These are phyloP conservation scores for Cyberlindnera xishuangbannaensis DNA, from an alignment of 805 yeast genomes.

Conservation along the genomic window DNA sequence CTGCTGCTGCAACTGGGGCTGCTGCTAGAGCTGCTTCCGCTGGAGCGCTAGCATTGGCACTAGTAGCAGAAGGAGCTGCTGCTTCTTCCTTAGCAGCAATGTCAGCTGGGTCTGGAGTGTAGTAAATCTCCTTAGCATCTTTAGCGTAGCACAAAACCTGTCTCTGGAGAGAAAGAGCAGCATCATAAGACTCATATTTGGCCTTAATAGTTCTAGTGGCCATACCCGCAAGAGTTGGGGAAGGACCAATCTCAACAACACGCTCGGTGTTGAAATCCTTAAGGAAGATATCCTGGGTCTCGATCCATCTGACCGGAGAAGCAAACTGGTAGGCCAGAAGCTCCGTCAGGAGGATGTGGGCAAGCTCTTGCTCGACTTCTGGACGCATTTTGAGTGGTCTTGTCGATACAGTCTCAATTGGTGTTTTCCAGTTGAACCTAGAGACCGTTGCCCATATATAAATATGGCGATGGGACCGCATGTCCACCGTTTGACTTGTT, in stretches of 20 bases:
- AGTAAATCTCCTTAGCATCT: constrained; percentile 94
- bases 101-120: constrained; percentile 71
- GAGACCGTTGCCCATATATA: no score
- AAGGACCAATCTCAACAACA: constrained; percentile 97
- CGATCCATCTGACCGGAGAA: constrained; percentile 99
- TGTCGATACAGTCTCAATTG: neutral
- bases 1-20: constrained; percentile 52
- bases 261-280: constrained; percentile 94
- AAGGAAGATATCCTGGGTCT: constrained; percentile 96
- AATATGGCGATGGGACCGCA: no score
- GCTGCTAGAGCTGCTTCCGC: constrained; percentile 53
- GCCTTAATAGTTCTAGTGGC: constrained; percentile 95
- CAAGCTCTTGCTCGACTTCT: constrained; percentile 95
- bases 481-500: no score
- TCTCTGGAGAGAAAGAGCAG: constrained; percentile 81
- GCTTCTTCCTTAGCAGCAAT: constrained; percentile 27
- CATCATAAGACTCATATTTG: constrained; percentile 91
- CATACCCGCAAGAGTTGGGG: constrained; percentile 98
- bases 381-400: constrained; percentile 44
- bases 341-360: constrained; percentile 91
- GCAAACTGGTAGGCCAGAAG: constrained; percentile 98
- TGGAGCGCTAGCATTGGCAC: constrained; percentile 49
- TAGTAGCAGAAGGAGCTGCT: constrained; percentile 28
- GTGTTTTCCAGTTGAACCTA: no score
- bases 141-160: constrained; percentile 93